Base-by-base conservation (phyloP, 768 basidiomycete species). In the Leucosporidium yakuticum region DNA sequence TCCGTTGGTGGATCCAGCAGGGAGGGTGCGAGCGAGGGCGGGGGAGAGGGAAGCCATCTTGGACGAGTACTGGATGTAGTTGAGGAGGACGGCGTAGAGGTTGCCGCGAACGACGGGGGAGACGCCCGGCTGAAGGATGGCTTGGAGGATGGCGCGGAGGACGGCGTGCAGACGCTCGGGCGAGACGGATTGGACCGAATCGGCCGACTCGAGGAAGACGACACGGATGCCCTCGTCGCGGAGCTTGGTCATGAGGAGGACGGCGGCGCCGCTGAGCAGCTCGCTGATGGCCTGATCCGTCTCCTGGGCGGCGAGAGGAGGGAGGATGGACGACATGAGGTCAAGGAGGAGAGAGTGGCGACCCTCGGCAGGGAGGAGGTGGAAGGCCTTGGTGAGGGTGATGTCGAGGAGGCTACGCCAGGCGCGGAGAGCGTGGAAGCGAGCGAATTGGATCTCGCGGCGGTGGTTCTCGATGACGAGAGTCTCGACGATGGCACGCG, bases 341-440 rank as follows among this genome's bases (percentile, higher is more conserved):
- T 96, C 95, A 73, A 95, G 91, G 8, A 96, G 82, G 82, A 95
- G 88, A 69, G 86, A 87, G 78, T 97, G 93, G 31, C 91, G 84
- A 31, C 85, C 86, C 67, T 91, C 89, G 69, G 87, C 85, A 0
- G 90, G 88, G 19, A 96, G 82, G 44, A 88, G 86, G 67, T 86
- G 83, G 79, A 95, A 95, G 65, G 91, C 90, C 75, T 91, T 91
- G 36, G 86, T 86, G 23, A 98, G 83, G 2, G 87, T 85, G 77
- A 91, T 86, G 79, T 95, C 90, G 62, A 98, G 82, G 48, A 93
- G 77, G 49, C 87, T 83, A 65, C 88, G 85, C 94, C 94, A 97
- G 0, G 93, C 83, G 67, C 88, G 86, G 76, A 90, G 88, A 49
- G 87, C 86, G 12, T 81, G 81, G 6, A 84, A 83, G 29, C 87